phyloP scores from a whole-genome alignment of 371 early-diverging fungal genomes.

The Haplosporangium sp. region DNA sequence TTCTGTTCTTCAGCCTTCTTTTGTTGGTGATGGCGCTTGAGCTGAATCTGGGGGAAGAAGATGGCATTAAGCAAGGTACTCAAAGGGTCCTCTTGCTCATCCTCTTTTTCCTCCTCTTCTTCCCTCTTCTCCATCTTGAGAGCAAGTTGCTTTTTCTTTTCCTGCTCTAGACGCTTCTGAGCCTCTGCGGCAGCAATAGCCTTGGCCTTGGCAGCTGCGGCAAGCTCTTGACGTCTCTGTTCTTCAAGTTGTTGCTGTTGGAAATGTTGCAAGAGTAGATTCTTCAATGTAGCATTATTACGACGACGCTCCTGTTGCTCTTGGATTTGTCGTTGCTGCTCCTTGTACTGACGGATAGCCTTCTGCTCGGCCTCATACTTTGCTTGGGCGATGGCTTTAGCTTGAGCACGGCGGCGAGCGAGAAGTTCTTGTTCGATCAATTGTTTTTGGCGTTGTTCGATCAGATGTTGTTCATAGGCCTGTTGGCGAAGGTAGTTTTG shows the following conservation, averaged over 20 bases:
- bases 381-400: slow-evolving; percentile 31
- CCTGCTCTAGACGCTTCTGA: slow-evolving; percentile 10
- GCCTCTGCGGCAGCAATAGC: slow-evolving; percentile 4
- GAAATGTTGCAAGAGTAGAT: slow-evolving; percentile 23
- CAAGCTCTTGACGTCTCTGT: not conserved
- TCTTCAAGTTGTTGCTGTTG: slow-evolving; percentile 19
- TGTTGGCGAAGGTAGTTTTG: slow-evolving; percentile 32
- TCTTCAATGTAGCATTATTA: slow-evolving; percentile 18
- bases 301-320: slow-evolving; percentile 18
- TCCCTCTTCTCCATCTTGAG: not conserved
- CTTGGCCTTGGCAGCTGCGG: slow-evolving; percentile 14
- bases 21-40: slow-evolving; percentile 36
- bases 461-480: slow-evolving; percentile 20
- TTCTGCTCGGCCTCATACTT: slow-evolving; percentile 45
- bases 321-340: slow-evolving; percentile 24
- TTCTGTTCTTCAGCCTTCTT: slow-evolving; percentile 18
- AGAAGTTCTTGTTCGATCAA: slow-evolving; percentile 33
- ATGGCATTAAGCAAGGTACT: slow-evolving; percentile 25
- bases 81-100: not conserved
- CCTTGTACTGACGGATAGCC: slow-evolving; percentile 28
- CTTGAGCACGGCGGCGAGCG: slow-evolving; percentile 19
- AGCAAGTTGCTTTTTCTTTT: slow-evolving; percentile 6
- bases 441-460: slow-evolving; percentile 25
- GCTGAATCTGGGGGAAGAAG: slow-evolving; percentile 35
- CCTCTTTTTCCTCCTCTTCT: not conserved